Base-by-base conservation (phyloP, 495 filamentous ascomycete species). In the Aspergillus sclerotiicarbonarius region DNA sequence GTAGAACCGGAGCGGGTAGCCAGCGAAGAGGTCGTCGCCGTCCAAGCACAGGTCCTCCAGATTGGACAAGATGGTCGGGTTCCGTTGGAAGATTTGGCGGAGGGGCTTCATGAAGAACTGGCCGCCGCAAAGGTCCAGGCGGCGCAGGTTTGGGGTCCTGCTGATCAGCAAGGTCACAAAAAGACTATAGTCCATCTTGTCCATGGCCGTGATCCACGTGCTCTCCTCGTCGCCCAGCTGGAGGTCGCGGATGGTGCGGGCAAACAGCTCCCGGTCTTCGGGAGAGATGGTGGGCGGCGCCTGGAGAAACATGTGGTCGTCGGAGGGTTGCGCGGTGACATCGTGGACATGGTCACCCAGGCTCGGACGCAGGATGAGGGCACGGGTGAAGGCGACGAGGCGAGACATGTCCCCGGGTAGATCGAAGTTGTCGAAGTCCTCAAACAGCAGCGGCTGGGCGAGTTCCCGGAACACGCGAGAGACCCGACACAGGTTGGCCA, bases 371-470 rank as follows among this genome's bases (percentile, higher is more conserved):
- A 15, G 48, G 55, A 53, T 64, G 16, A 71, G 30, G 18, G 57
- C 21, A 39, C 37, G 60, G 31, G 56, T 57, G 37, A 69, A 66
- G 6, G 19, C 12, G 20, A 63, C 32, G 0, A 62, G 57, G 12
- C 43, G 43, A 3, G 3, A 13, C 10, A 48, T 25, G 43, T 53
- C 48, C 4, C 47, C 48, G 16, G 19, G 8, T 4, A 41, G 8
- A 35, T 48, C 58, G 35, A 59, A 53, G 30, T 68, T 56, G 8
- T 18, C 30, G 30, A 63, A 57, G 8, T 64, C 31, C 0, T 41
- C 52, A 32, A 65, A 67, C 20, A 71, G 48, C 16, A 69, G 52
- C 41, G 69, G 67, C 41, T 71, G 67, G 1, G 61, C 67, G 8
- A 69, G 20, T 5, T 62, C 61, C 8, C 64, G 60, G 9, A 65